Conservation (phyloP, 129 eudicot genomes). For the Pseudognaphalium luteoalbum region DNA sequence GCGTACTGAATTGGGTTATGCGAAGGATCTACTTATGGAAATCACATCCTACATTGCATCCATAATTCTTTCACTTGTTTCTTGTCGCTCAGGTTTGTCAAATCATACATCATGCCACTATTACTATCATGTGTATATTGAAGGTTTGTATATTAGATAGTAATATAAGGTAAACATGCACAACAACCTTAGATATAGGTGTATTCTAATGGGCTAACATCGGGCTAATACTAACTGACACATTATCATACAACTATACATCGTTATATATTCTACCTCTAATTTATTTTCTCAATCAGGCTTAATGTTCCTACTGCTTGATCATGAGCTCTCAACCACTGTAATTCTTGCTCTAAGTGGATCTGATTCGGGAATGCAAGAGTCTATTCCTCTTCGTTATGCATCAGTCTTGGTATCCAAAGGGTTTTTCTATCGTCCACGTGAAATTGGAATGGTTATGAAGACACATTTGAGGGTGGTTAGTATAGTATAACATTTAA, state of each 20-base stretch:
- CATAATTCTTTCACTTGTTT: constrained; percentile 73
- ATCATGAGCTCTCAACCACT: constrained; percentile 74
- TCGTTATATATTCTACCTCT: neutral
- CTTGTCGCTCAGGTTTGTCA: constrained; percentile 77
- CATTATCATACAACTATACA: neutral
- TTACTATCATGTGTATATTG: too few relatives aligned
- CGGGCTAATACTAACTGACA: neutral
- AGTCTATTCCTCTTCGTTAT: constrained; percentile 80
- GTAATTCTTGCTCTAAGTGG: constrained; percentile 70
- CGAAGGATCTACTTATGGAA: constrained; percentile 61
- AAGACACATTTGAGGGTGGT: constrained; percentile 91
- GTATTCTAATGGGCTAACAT: neutral
- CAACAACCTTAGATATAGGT: neutral
- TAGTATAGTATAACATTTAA: constrained; percentile 33
- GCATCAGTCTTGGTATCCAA: constrained; percentile 76
- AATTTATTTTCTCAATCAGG: constrained; percentile 48
- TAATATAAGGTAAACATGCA: too few relatives aligned
- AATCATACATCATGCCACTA: neutral
- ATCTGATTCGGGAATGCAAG: constrained; percentile 49
- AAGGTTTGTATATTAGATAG: neutral
- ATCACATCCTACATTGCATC: constrained; percentile 66
- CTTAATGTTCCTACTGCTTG: constrained; percentile 68
- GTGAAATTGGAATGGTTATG: constrained; percentile 62
- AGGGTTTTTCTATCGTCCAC: constrained; percentile 70
- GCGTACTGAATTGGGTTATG: constrained; percentile 59